Percentiles rank a stretch among this genome's conserved stretches.
These are phyloP conservation scores for Chlamydomonas sphaeroides DNA, from an alignment of 139 green algal genomes.

Conservation along the genomic window DNA sequence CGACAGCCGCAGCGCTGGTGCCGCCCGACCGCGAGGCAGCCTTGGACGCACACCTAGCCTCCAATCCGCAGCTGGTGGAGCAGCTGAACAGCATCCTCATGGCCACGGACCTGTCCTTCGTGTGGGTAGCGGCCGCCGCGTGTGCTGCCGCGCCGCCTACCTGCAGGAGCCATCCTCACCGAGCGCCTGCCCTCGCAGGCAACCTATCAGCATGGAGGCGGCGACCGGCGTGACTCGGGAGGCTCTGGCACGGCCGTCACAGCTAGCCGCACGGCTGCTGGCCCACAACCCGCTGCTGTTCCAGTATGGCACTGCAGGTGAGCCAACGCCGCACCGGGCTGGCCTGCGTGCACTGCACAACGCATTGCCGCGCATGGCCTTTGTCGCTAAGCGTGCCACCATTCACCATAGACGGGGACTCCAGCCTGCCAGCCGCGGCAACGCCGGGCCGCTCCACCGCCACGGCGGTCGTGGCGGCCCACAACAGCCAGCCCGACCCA, in stretches of 20 bases:
- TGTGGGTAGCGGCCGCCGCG: no score
- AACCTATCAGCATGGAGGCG: conserved; percentile 9
- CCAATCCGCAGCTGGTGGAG: background rate
- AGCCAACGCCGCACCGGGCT: background rate
- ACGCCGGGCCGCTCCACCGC: background rate
- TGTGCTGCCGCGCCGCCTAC: no score
- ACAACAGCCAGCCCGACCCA: conserved; percentile 23
- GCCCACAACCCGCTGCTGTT: conserved; percentile 12
- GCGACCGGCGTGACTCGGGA: background rate
- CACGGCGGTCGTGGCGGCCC: conserved; percentile 5
- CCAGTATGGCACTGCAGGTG: background rate
- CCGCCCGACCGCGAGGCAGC: background rate
- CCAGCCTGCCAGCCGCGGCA: no score
- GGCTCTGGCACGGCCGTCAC: background rate
- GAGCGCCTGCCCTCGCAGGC: no score
- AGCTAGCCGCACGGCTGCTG: background rate
- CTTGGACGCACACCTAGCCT: background rate
- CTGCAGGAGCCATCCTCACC: no score
- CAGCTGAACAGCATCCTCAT: background rate
- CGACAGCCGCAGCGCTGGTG: background rate
- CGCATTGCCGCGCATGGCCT: no score
- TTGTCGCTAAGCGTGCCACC: no score
- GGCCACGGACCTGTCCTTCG: background rate
- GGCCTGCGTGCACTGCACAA: no score
- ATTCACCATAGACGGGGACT: no score